Conservation (phyloP, 768 basidiomycete genomes). For the Mrakia blollopis region DNA sequence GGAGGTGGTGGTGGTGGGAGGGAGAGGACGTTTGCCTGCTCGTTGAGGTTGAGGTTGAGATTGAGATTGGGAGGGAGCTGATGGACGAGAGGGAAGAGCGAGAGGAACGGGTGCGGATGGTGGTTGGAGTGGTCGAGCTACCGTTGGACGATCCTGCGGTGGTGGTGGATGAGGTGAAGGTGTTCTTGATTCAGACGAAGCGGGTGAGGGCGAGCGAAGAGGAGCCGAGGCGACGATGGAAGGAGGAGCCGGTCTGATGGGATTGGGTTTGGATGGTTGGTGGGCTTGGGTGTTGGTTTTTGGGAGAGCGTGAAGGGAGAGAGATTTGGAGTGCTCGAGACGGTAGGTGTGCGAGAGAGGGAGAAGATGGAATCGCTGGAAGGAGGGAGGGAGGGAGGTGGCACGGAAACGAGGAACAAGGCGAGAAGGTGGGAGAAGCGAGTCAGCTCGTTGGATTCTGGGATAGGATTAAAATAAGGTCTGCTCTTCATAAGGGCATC, state of each 20-base stretch:
- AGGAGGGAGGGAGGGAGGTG: neutral
- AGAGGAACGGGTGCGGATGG: neutral
- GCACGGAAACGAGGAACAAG: neutral
- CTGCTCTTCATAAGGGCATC: no score
- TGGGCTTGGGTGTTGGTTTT: neutral
- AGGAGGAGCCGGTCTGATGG: neutral
- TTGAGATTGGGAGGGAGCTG: neutral
- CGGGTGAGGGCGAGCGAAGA: neutral
- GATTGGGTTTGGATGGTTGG: neutral
- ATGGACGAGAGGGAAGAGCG: neutral
- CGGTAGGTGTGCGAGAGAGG: conserved; percentile 22
- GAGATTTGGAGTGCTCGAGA: conserved; percentile 24
- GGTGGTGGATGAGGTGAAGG: conserved; percentile 1
- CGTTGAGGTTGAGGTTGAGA: conserved; percentile 6
- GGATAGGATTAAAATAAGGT: no score
- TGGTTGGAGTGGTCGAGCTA: neutral
- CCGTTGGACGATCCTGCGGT: neutral
- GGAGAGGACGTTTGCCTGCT: neutral
- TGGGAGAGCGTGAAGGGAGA: conserved; percentile 1
- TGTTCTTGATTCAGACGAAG: neutral
- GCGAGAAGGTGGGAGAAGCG: neutral
- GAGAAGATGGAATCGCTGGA: neutral
- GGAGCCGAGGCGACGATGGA: neutral
- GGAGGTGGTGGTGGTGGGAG: neutral
- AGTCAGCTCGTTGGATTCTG: neutral